These are phyloP conservation scores for Macrophomina phaseolina DNA, from an alignment of 2,329 filamentous ascomycete species.

Conservation along the genomic window DNA sequence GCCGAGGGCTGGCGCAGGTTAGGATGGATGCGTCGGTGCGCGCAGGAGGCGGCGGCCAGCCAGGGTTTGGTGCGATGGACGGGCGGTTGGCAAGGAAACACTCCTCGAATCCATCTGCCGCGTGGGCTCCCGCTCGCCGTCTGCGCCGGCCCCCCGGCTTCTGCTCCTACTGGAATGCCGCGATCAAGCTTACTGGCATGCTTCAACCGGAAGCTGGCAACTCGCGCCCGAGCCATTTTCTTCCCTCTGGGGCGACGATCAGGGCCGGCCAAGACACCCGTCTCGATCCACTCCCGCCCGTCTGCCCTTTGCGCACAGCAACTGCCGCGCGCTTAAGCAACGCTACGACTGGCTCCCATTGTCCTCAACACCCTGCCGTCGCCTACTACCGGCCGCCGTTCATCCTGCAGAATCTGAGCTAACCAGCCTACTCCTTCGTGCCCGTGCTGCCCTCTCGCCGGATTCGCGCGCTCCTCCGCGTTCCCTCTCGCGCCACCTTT, in stretches of 20 bases:
- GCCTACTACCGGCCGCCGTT: too few relatives aligned
- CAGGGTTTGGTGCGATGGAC: background rate
- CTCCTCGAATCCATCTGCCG: background rate
- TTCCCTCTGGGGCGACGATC: background rate
- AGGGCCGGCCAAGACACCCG: background rate
- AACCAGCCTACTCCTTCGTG: background rate
- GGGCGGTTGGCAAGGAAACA: slow-evolving; percentile 19
- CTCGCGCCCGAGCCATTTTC: background rate
- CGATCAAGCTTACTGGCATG: slow-evolving; percentile 8
- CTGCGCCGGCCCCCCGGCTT: background rate
- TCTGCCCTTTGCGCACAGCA: background rate
- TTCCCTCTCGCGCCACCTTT: slow-evolving; percentile 28
- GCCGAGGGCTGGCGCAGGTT: background rate
- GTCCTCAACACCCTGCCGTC: background rate
- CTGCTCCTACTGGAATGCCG: background rate
- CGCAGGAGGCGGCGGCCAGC: too few relatives aligned
- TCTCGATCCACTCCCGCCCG: background rate
- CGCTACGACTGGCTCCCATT: background rate
- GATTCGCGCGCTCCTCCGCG: slow-evolving; percentile 33
- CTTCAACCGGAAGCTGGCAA: background rate
- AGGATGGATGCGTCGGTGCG: background rate
- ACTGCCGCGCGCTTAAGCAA: background rate
- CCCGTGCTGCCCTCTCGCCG: background rate
- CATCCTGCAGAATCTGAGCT: background rate
- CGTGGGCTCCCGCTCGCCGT: background rate